Evolutionary conservation across 2,329 filamentous ascomycete species (phyloP).

Genomic region (Cladosporium phlei): DNA sequence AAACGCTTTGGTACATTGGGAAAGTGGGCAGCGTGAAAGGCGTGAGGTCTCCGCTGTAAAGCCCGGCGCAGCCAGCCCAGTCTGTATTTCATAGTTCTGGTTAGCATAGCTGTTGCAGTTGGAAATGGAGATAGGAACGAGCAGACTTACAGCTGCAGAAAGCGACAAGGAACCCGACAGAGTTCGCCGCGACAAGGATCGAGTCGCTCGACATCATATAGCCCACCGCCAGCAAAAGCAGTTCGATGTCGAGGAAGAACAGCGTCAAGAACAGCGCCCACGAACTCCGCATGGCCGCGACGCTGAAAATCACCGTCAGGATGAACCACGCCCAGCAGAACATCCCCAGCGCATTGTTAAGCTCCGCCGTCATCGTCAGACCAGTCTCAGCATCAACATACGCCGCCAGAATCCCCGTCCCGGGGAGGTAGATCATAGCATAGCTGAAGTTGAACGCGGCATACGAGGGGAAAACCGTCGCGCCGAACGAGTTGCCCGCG

Average conservation of each 20-base stretch:
- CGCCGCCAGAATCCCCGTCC: constrained; percentile 34
- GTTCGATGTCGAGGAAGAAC: constrained; percentile 23
- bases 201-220: constrained; percentile 21
- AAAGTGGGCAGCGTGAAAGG: constrained; percentile 22
- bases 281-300: constrained; percentile 24
- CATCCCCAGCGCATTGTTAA: constrained; percentile 26
- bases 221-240: constrained; percentile 26
- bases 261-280: constrained; percentile 26
- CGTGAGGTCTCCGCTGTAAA: constrained; percentile 20
- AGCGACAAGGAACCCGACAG: constrained; percentile 24
- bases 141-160: constrained; percentile 25
- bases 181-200: constrained; percentile 22
- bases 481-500: constrained; percentile 27
- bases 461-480: constrained; percentile 38
- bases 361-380: constrained; percentile 21
- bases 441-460: constrained; percentile 39
- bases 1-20: constrained; percentile 13
- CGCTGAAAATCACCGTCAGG: constrained; percentile 25
- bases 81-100: no score
- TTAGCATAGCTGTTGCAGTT: no score
- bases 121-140: constrained; percentile 11
- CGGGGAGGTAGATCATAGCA: constrained; percentile 37
- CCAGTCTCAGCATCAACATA: constrained; percentile 27
- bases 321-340: constrained; percentile 31
- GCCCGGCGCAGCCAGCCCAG: constrained; percentile 23